Percentiles rank a stretch among this genome's conserved stretches.
These are phyloP conservation scores for Kernera saxatilis DNA, from an alignment of 345 rosid genomes.

Conservation along the genomic window DNA sequence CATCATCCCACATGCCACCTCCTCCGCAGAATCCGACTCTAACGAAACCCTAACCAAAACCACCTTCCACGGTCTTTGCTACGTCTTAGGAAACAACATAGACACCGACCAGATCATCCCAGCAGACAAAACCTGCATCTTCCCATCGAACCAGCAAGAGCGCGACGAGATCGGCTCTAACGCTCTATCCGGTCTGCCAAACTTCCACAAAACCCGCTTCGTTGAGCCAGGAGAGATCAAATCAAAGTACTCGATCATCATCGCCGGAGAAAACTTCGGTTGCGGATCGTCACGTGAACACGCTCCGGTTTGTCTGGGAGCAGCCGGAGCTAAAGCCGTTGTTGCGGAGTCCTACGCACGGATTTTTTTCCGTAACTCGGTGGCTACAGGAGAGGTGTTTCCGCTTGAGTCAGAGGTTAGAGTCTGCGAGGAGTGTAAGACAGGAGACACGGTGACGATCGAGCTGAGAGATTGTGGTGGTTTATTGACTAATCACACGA, in stretches of 20 bases:
- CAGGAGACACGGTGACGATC: constrained; percentile 69
- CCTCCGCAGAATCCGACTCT: neutral
- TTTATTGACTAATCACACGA: constrained; percentile 67
- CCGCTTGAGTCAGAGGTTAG: constrained; percentile 76
- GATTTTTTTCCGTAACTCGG: constrained; percentile 86
- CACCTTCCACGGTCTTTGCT: constrained; percentile 77
- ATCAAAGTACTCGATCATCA: constrained; percentile 56
- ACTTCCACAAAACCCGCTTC: constrained; percentile 51
- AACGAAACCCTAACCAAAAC: constrained; percentile 12
- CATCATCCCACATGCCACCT: constrained; percentile 4
- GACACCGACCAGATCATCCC: constrained; percentile 96
- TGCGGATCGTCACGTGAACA: constrained; percentile 95
- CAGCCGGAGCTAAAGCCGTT: constrained; percentile 68
- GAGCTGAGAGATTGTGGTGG: constrained; percentile 55
- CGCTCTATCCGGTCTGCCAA: constrained; percentile 82
- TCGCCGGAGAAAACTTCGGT: constrained; percentile 81
- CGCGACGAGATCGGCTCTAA: constrained; percentile 74
- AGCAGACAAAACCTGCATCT: constrained; percentile 53
- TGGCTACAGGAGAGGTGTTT: constrained; percentile 79
- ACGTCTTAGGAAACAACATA: constrained; percentile 79
- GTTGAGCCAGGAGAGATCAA: constrained; percentile 47
- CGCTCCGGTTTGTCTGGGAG: constrained; percentile 88
- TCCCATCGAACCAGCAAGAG: constrained; percentile 77
- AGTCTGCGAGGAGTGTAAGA: constrained; percentile 71
- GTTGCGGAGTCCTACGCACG: constrained; percentile 83